Evolutionary conservation across 108 stramenopile genomes (phyloP).

Genomic region (Asterionellopsis glacialis): DNA sequence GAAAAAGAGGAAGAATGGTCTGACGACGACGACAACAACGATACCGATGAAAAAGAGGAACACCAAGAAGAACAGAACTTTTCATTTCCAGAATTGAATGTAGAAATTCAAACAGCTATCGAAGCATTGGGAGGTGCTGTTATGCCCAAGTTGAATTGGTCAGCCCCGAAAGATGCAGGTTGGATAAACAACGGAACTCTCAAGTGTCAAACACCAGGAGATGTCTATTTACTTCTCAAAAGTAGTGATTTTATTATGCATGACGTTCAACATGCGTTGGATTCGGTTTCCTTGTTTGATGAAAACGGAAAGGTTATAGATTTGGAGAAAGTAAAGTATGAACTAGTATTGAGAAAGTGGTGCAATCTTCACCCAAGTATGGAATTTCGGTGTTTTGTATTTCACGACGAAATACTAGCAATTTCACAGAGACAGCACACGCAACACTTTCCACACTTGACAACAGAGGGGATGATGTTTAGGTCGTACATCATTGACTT

Average conservation of each 20-base stretch:
- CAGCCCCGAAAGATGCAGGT: conserved; percentile 82
- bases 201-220: conserved; percentile 78
- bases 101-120: conserved; percentile 38
- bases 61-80: conserved; percentile 28
- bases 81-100: conserved; percentile 49
- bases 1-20: conserved; percentile 27
- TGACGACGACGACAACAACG: conserved; percentile 25
- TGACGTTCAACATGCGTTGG: conserved; percentile 82
- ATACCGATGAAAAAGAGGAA: conserved; percentile 29
- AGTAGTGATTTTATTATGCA: conserved; percentile 84
- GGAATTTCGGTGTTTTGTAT: conserved; percentile 94
- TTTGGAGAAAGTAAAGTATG: conserved; percentile 13
- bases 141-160: conserved; percentile 92
- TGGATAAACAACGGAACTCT: conserved; percentile 93
- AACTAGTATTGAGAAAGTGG: conserved; percentile 89
- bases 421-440: conserved; percentile 71
- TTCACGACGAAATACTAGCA: conserved; percentile 48
- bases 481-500: conserved; percentile 42
- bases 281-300: conserved; percentile 8
- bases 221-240: conserved; percentile 92
- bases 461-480: conserved; percentile 16
- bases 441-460: conserved; percentile 67
- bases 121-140: conserved; percentile 39
- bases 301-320: conserved; percentile 14
- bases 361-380: conserved; percentile 90